Evolutionary conservation across 139 green algal species (phyloP).

Genomic region (Trebouxia sp.): DNA sequence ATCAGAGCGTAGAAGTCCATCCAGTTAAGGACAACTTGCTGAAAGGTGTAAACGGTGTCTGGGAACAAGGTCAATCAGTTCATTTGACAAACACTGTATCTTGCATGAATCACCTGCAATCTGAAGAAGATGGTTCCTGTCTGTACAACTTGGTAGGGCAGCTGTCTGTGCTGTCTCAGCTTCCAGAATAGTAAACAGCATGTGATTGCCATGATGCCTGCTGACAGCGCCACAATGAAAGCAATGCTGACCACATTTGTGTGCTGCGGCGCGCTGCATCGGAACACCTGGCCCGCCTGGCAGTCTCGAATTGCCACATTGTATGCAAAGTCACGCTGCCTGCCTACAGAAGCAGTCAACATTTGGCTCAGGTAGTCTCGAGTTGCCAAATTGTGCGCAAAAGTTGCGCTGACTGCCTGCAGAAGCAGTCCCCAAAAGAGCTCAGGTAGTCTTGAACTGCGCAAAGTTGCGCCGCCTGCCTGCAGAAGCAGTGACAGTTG

Average conservation of each 20-base stretch:
- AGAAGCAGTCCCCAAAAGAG: not conserved
- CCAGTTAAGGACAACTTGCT: no score
- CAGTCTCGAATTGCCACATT: no score
- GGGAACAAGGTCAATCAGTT: not conserved
- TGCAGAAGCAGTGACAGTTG: not conserved
- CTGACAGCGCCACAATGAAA: not conserved
- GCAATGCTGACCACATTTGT: not conserved
- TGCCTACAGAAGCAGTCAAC: not conserved
- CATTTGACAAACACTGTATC: no score
- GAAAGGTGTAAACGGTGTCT: not conserved
- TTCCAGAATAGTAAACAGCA: not conserved
- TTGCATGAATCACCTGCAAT: conserved; percentile 6
- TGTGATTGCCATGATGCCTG: not conserved
- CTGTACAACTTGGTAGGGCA: not conserved
- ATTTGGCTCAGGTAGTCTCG: not conserved
- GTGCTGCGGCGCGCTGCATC: no score
- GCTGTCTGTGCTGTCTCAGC: not conserved
- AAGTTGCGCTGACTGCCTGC: not conserved
- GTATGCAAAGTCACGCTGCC: no score
- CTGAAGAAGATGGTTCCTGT: not conserved
- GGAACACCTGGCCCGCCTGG: no score
- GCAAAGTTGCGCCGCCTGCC: not conserved
- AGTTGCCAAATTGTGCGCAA: no score
- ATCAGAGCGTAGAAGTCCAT: no score
- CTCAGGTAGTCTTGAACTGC: not conserved